phyloP scores from a whole-genome alignment of 768 basidiomycete species.

The Hericium coralloides region DNA sequence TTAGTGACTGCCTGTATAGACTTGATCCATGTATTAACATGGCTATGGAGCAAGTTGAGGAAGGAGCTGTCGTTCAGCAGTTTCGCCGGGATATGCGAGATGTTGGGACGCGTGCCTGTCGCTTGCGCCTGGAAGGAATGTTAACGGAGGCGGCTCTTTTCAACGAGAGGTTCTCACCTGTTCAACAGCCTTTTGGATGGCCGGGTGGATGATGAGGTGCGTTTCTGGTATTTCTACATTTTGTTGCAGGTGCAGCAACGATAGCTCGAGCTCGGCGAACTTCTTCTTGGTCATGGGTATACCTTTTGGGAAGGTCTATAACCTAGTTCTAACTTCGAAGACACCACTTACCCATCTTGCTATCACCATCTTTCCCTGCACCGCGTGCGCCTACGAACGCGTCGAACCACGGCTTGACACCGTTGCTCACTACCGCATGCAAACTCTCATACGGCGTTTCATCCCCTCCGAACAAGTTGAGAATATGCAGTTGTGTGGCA shows the following conservation, averaged over 20 bases:
- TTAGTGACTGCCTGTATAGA: slow-evolving; percentile 96
- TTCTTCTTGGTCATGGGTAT: slow-evolving; percentile 99
- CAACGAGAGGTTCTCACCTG: slow-evolving; percentile 21
- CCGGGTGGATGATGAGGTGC: slow-evolving; percentile 84
- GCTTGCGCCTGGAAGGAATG: slow-evolving; percentile 31
- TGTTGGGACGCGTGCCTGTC: slow-evolving; percentile 54
- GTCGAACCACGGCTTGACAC: slow-evolving; percentile 98
- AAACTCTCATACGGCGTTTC: slow-evolving; percentile 92
- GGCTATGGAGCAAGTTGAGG: slow-evolving; percentile 85
- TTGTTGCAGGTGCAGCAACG: slow-evolving; percentile 90
- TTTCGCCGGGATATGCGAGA: slow-evolving; percentile 64
- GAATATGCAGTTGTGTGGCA: slow-evolving; percentile 79
- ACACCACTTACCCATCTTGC: slow-evolving; percentile 60
- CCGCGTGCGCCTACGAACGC: slow-evolving; percentile 87
- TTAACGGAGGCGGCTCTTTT: background rate
- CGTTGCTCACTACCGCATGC: slow-evolving; percentile 90
- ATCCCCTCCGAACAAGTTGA: slow-evolving; percentile 85
- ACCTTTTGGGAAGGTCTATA: slow-evolving; percentile 27
- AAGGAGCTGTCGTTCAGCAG: slow-evolving; percentile 82
- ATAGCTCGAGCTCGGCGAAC: slow-evolving; percentile 94
- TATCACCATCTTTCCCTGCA: slow-evolving; percentile 66
- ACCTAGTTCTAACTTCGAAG: background rate
- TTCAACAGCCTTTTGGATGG: slow-evolving; percentile 82
- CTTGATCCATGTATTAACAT: slow-evolving; percentile 98
- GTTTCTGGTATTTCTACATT: slow-evolving; percentile 99